phyloP scores from a whole-genome alignment of 805 yeast genomes.

The Sungouiella blattae region DNA sequence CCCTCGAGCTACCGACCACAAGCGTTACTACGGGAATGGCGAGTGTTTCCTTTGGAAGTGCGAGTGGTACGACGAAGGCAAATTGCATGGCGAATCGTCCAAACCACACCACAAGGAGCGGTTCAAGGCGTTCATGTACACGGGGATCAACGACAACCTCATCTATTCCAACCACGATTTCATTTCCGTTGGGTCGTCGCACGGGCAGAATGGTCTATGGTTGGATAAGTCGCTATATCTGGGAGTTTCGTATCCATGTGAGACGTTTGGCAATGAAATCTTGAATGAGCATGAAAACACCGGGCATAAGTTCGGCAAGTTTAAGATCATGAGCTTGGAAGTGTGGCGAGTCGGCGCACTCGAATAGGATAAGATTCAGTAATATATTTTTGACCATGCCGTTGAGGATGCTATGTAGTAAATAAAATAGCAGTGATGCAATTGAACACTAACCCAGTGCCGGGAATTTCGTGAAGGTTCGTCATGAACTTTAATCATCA shows the following conservation, averaged over 20 bases:
- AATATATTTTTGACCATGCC: constrained; percentile 45
- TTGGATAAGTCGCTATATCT: constrained; percentile 66
- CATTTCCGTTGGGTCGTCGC: constrained; percentile 86
- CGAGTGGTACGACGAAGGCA: constrained; percentile 38
- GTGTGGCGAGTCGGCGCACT: constrained; percentile 69
- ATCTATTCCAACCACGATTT: constrained; percentile 76
- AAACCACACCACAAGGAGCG: constrained; percentile 20
- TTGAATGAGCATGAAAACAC: constrained; percentile 32
- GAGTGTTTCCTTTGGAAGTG: constrained; percentile 90
- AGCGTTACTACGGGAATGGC: constrained; percentile 86
- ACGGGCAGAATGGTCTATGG: constrained; percentile 91
- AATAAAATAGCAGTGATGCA: too few species aligned
- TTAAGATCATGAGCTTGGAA: constrained; percentile 73
- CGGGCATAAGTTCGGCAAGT: constrained; percentile 45
- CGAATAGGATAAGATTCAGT: background rate
- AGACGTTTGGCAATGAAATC: constrained; percentile 88
- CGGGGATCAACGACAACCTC: constrained; percentile 83
- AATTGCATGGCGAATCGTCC: constrained; percentile 4
- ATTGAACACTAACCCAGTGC: too few species aligned
- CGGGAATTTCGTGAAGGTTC: constrained; percentile 11
- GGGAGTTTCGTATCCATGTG: constrained; percentile 77
- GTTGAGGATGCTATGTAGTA: constrained; percentile 51
- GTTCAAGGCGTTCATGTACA: constrained; percentile 79
- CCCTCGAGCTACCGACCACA: constrained; percentile 65
- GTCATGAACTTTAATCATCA: constrained; percentile 16